Conservation (phyloP, 2,329 filamentous ascomycete genomes). For the Phialophora expanda region DNA sequence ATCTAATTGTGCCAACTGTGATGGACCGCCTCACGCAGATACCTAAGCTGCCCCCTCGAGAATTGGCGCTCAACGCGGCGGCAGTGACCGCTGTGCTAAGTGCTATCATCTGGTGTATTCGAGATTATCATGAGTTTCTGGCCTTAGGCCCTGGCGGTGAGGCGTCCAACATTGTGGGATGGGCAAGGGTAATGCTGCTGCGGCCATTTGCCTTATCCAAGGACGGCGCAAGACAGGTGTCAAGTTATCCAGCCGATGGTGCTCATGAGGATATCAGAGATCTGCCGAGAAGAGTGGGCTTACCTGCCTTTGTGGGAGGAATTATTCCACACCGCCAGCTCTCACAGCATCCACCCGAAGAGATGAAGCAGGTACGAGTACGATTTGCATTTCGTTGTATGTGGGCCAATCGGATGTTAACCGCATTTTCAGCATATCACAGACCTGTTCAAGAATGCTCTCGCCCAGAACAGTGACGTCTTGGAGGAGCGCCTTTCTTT, state of each 20-base stretch:
- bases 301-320: conserved; percentile 70
- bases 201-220: conserved; percentile 19
- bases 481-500: conserved; percentile 15
- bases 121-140: conserved; percentile 45
- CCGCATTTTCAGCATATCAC: conserved; percentile 16
- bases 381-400: neutral
- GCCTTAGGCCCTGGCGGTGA: conserved; percentile 46
- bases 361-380: conserved; percentile 49
- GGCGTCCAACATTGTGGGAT: conserved; percentile 46
- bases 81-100: neutral
- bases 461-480: conserved; percentile 15
- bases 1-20: neutral
- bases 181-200: conserved; percentile 36
- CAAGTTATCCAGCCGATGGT: conserved; percentile 17
- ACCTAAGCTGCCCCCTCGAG: neutral
- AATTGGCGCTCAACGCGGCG: neutral
- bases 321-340: conserved; percentile 82
- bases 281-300: conserved; percentile 67
- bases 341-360: conserved; percentile 64
- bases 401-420: neutral
- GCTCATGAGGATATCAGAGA: conserved; percentile 50
- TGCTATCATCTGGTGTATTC: conserved; percentile 21
- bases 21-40: conserved; percentile 15
- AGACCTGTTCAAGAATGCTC: conserved; percentile 42
- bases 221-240: conserved; percentile 2